Conservation (phyloP, 192 early-diverging fungal species). For the Rhizoclosmatium sp. region DNA sequence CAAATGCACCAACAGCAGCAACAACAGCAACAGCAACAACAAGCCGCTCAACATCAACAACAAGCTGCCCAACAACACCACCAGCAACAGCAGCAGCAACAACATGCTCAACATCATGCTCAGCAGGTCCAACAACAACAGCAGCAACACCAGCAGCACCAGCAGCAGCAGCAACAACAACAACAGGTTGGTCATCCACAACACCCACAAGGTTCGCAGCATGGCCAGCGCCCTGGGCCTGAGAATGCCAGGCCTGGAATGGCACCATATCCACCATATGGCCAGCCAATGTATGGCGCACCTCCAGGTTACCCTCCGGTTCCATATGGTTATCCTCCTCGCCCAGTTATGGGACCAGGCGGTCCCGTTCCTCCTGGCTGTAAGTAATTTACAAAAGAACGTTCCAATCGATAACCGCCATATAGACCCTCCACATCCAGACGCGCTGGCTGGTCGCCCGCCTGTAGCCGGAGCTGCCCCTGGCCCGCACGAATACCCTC, state of each 20-base stretch:
- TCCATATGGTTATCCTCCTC: background rate
- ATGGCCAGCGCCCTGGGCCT: background rate
- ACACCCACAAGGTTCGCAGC: background rate
- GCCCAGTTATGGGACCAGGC: slow-evolving; percentile 2
- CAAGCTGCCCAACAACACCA: slow-evolving; percentile 2
- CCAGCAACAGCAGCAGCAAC: slow-evolving; percentile 13
- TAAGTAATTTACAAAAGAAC: background rate
- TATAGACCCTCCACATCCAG: too few relatives aligned
- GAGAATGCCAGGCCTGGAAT: background rate
- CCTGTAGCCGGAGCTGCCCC: too few relatives aligned
- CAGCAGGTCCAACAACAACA: slow-evolving; percentile 14
- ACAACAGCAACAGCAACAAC: slow-evolving; percentile 1
- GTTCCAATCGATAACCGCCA: too few relatives aligned
- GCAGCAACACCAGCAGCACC: slow-evolving; percentile 8
- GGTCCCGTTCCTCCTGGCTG: background rate
- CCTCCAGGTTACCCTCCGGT: background rate
- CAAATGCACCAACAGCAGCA: slow-evolving; percentile 13
- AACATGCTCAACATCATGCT: background rate
- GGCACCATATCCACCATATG: slow-evolving; percentile 18
- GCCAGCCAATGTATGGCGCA: background rate
- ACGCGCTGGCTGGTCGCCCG: too few relatives aligned
- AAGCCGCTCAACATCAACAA: slow-evolving; percentile 1
- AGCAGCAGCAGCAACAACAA: slow-evolving; percentile 10
- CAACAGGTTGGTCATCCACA: background rate
- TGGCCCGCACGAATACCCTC: slow-evolving; percentile 3